Base-by-base conservation (phyloP, 805 yeast species). In the Saccharomycopsis amapae region DNA sequence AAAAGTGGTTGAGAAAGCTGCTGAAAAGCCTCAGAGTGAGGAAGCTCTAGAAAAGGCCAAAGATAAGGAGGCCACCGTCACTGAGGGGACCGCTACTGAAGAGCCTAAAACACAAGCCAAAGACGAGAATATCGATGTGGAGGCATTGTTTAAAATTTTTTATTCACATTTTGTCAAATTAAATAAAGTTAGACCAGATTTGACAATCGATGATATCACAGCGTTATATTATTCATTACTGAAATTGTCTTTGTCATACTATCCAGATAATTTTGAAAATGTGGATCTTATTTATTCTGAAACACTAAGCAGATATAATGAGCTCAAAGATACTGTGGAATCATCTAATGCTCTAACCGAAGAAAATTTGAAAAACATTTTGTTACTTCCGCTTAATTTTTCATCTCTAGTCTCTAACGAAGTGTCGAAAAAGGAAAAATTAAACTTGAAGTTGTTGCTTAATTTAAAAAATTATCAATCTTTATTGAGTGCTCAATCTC, bases 181-280 rank as follows among this genome's bases (percentile, higher is more conserved):
- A 28, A 69, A 71, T 44, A 68, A 76, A 40, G 62, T 70, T 7
- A 76, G 82, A 49, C 82, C 85, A 0, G 82, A 79, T 40, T 62
- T 87, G n/a, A 67, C 86, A 1, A 58, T 74, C n/a, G 78, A 73
- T 24, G 90, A 85, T 49, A 75, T 76, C 45, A 72, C 84, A 6
- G 68, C 73, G 1, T 67, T 88, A 18, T 65, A 86, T 38, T 81
- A 79, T 48, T 75, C 82, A n/a, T 69, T 85, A 26, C 69, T 82
- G 42, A 74, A 73, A 51, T 62, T 89, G 38, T 72, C 87, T 0
- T 66, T 86, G 34, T 68, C 72, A 3, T 85, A 79, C 64, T 84
- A 84, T 57, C 83, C 86, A 5, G 65, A 72, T 0, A 75, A 79
- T 47, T 69, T 68, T 50, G 72, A 68, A 4, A 77, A 84, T 59